phyloP scores from a whole-genome alignment of 2,329 filamentous ascomycete genomes.

The Fusarium scirpi region DNA sequence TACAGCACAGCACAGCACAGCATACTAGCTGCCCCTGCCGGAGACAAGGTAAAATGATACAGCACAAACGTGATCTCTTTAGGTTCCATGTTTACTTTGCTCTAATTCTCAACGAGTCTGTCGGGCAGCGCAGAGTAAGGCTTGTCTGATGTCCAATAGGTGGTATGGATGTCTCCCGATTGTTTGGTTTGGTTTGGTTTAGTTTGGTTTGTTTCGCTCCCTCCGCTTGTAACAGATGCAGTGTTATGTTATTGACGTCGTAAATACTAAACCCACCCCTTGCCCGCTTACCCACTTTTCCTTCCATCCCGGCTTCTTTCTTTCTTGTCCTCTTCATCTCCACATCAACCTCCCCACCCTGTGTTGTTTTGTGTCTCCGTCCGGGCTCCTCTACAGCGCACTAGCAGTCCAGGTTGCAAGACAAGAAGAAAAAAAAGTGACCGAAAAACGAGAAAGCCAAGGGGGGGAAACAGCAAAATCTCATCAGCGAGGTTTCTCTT shows the following conservation, averaged over 20 bases:
- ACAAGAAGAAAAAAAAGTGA: constrained; percentile 5
- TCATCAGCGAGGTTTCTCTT: constrained; percentile 28
- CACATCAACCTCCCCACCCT: constrained; percentile 40
- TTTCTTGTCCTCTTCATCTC: constrained; percentile 35
- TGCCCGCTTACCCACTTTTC: neutral
- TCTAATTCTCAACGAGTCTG: neutral
- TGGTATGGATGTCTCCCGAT: constrained; percentile 25
- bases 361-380: constrained; percentile 25
- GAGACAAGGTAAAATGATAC: neutral
- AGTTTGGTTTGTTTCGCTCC: constrained; percentile 37
- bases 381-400: constrained; percentile 28
- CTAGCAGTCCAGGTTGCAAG: constrained; percentile 25
- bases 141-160: neutral
- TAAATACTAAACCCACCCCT: constrained; percentile 25
- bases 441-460: neutral
- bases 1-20: neutral
- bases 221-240: constrained; percentile 25
- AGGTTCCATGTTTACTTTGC: neutral
- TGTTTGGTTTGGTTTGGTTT: constrained; percentile 34
- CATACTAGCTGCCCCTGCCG: neutral
- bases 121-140: neutral
- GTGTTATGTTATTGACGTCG: constrained; percentile 38
- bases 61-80: neutral
- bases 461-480: constrained; percentile 7
- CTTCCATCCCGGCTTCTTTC: constrained; percentile 26